Base-by-base conservation (phyloP, 1,284 basidiomycete genomes). In the Trichosporon sp. region DNA sequence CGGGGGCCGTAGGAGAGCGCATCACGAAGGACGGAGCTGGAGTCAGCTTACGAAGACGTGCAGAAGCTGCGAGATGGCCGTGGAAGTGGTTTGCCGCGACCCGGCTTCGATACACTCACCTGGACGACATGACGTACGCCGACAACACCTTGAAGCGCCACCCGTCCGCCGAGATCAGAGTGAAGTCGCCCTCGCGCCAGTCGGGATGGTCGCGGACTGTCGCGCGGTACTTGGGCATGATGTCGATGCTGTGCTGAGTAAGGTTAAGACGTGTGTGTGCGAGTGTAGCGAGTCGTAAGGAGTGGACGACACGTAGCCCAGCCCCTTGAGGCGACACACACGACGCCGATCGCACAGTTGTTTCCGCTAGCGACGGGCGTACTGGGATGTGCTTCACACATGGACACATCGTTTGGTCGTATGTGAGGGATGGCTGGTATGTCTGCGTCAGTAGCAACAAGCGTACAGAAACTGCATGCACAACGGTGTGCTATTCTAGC, bases 11-110 rank as follows among this genome's bases (percentile, higher is more conserved):
- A 37, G 31, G 59, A 37, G 31, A 63, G 59, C 10, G 59, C 46
- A 43, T 70, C 69, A 19, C 69, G 65, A 19, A 70, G 61, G 1
- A 70, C 64, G 16, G 68, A 40, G 54, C 68, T 69, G 68, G 37
- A 0, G 38, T 69, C 26, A 69, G 68, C 38, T 19, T 6, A 8
- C 12, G 21, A 26, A 26, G 21, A 26, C 26, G 21, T 10, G 54
- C 21, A 38, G 16, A 37, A 26, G 31, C 26, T 26, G 26, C 26
- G 26, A 26, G 26, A 26, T 26, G 26, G 26, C 26, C 35, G 35
- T 7, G 35, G 6, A 38, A 35, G 31, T 2, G 8, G 32, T 16
- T 10, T n/a, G 35, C 35, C 26, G 26, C 26, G 26, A 26, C 1
- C 26, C 26, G 26, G 26, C 26, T 26, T 26, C 26, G 26, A 26